Percentiles rank a stretch among this genome's conserved stretches.
These are phyloP conservation scores for Vitis hybrid DNA, from an alignment of 177 flowering plant genomes.

Conservation along the genomic window DNA sequence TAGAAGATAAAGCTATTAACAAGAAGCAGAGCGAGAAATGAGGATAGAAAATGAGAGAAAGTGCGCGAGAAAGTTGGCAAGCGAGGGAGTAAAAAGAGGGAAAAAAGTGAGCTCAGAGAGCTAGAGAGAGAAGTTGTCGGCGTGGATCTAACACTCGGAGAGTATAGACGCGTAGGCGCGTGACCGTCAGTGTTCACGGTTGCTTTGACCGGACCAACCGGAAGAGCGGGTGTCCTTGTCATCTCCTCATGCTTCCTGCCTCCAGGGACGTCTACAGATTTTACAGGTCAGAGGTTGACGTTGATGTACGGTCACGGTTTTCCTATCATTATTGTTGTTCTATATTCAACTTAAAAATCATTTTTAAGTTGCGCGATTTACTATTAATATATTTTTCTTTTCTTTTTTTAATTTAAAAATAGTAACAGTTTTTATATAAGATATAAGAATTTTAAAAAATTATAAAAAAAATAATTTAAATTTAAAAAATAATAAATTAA, in stretches of 20 bases:
- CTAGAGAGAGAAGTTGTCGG: conserved; percentile 9
- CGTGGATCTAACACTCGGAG: background rate
- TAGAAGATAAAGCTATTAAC: too few species aligned
- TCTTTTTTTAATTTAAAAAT: too few species aligned
- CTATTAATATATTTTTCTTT: too few species aligned
- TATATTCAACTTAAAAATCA: too few species aligned
- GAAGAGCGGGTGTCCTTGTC: conserved; percentile 11
- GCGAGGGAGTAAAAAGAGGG: conserved; percentile 8
- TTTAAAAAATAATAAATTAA: too few species aligned
- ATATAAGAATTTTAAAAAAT: too few species aligned
- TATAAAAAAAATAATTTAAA: too few species aligned
- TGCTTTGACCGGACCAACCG: conserved; percentile 17
- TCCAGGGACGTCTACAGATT: background rate
- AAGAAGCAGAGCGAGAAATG: background rate
- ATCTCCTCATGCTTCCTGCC: background rate
- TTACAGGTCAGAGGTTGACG: too few species aligned
- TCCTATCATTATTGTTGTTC: too few species aligned
- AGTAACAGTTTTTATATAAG: too few species aligned
- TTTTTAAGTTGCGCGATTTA: too few species aligned
- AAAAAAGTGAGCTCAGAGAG: conserved; percentile 8
- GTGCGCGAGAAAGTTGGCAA: conserved; percentile 11
- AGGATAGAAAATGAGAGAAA: background rate
- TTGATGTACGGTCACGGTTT: too few species aligned
- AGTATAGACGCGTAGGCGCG: background rate
- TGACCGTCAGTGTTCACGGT: background rate